Evolutionary conservation across 495 filamentous ascomycete genomes (phyloP), one percentile per base, ranked within the genome.

Genomic region (Friedmanniomyces simplex): DNA sequence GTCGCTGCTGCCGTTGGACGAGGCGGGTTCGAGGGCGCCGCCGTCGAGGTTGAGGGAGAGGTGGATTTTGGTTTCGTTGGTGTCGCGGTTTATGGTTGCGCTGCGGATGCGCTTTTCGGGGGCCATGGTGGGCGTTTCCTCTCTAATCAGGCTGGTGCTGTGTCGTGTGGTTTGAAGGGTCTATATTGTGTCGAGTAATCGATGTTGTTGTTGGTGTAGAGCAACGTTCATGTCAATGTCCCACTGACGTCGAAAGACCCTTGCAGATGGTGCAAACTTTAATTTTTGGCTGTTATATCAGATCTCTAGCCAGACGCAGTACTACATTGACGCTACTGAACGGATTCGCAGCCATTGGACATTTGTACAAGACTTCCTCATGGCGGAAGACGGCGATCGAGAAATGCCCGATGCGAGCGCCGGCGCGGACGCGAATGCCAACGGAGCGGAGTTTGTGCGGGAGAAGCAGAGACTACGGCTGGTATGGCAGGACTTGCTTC

Each of bases 1-100:
- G 32, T 50, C 21, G 42, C 36, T 22, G 28, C 20, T 39, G 25
- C 7, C 4, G 11, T 7, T 20, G 10, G 30, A 14, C 11, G 46
- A 16, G 53, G 37, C 11, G n/a, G 52, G 6, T 22, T 26, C 71
- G 63, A 96, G 83, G 5, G 74, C 76, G 53, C 93, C 93, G 66
- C 93, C 93, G 69, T 98, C 93, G 49, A 98, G 77, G 70, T 87
- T 91, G 56, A 98, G 77, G n/a, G 86, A 84, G 47, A 98, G 75
- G 66, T 88, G 79, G 71, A 98, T 93, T 70, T 94, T 94, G 67
- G 93, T 98, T 74, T 98, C 93, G 73, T 96, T 96, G 62, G 93
- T 98, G 72, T 85, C 79, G 68, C 93, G 89, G 43, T 83, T 80
- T 64, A 96, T 72, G 56, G 83, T 78, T 20, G 87, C 82, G 61